A percentile compares a stretch with the other conserved stretches of the same genome.
phyloP scores from a whole-genome alignment of 129 eudicot genomes.

The Kitagawia praeruptora region DNA sequence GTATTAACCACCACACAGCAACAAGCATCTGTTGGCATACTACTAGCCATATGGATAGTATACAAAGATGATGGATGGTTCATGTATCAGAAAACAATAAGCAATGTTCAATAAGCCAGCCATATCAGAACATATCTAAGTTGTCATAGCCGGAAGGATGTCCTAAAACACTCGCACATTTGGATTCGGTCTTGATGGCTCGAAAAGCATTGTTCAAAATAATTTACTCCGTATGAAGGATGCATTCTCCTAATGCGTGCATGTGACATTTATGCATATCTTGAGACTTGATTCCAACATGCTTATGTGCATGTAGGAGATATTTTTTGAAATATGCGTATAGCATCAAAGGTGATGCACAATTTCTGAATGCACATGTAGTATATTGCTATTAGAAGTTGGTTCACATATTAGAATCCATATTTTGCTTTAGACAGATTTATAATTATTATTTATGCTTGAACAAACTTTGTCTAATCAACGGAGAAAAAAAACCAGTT shows the following conservation, averaged over 20 bases:
- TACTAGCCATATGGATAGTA: background rate
- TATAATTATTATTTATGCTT: background rate
- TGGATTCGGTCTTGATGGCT: background rate
- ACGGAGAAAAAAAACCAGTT: too few species aligned
- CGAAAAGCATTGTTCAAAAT: background rate
- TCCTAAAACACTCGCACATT: background rate
- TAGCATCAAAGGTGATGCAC: too few species aligned
- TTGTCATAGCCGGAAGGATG: background rate
- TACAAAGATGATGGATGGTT: background rate
- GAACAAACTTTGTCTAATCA: too few species aligned
- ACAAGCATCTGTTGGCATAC: slow-evolving; percentile 26
- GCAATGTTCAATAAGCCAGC: too few species aligned
- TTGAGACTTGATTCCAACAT: background rate
- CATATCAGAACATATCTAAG: background rate
- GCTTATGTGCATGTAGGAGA: background rate
- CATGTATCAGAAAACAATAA: background rate
- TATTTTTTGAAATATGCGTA: too few species aligned
- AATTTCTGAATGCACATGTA: background rate
- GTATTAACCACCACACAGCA: slow-evolving; percentile 13
- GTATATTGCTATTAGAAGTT: background rate
- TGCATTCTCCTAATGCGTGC: background rate
- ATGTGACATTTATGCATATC: background rate
- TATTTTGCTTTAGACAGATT: background rate
- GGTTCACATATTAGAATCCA: background rate
- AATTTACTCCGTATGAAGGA: background rate